A percentile compares a stretch with the other conserved stretches of the same genome.
Conservation (phyloP, 805 yeast species). For the Ogataea zsoltii region DNA sequence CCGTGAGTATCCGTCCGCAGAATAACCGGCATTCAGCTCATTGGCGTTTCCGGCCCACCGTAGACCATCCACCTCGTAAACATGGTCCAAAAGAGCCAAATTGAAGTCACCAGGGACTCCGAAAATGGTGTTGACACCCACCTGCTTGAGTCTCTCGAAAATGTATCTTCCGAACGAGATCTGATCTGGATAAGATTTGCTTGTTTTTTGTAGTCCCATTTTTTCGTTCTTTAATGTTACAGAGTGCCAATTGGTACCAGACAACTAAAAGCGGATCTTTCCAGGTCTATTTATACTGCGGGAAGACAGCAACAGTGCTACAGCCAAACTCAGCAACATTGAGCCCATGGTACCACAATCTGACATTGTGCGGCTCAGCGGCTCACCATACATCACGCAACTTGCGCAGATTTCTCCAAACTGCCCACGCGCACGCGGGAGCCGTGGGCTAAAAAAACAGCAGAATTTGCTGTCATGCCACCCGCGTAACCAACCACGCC, state of each 20-base stretch:
- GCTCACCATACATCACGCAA: constrained; percentile 3
- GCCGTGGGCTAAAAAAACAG: background rate
- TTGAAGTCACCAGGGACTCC: constrained; percentile 87
- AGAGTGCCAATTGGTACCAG: background rate
- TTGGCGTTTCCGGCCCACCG: constrained; percentile 92
- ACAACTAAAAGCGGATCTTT: too few species aligned
- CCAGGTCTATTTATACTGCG: background rate
- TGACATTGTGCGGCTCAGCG: constrained; percentile 1
- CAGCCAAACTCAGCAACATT: constrained; percentile 1
- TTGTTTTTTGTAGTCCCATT: background rate
- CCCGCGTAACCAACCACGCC: background rate
- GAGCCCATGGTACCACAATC: background rate
- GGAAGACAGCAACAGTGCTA: background rate
- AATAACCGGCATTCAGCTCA: constrained; percentile 85
- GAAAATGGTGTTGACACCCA: constrained; percentile 68
- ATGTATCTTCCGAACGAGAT: constrained; percentile 75
- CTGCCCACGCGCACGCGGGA: background rate
- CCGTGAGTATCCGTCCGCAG: constrained; percentile 88
- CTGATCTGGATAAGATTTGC: constrained; percentile 17
- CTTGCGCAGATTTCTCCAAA: background rate
- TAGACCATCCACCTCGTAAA: constrained; percentile 71
- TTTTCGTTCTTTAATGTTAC: background rate
- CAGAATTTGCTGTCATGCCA: background rate
- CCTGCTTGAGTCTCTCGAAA: constrained; percentile 76
- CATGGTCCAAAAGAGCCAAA: constrained; percentile 66